These are phyloP conservation scores for Botrytis elliptica DNA, from an alignment of 2,329 filamentous ascomycete genomes.

Conservation along the genomic window DNA sequence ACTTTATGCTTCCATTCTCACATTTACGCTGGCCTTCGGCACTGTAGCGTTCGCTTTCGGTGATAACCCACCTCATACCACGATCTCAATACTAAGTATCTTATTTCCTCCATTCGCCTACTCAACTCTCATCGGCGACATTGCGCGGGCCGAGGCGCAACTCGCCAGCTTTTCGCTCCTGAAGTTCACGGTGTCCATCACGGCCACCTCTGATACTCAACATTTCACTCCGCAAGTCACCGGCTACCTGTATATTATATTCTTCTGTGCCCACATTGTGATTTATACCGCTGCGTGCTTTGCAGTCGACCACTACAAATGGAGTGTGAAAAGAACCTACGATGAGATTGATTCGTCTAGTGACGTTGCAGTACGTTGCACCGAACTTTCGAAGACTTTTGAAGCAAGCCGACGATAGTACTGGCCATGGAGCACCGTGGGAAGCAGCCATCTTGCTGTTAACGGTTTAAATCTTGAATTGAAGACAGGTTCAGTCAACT, in stretches of 20 bases:
- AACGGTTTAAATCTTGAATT: neutral
- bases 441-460: neutral
- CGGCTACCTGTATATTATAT: neutral
- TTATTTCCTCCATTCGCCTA: neutral
- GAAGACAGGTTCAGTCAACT: neutral
- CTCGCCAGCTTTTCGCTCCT: neutral
- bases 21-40: neutral
- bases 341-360: neutral
- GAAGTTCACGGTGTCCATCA: neutral
- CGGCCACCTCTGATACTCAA: neutral
- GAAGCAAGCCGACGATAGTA: neutral
- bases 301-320: neutral
- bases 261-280: neutral
- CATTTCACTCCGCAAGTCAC: neutral
- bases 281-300: neutral
- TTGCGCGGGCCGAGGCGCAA: neutral
- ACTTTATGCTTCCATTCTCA: neutral
- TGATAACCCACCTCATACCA: neutral
- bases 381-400: neutral
- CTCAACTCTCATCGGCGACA: neutral
- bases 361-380: neutral
- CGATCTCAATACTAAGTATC: neutral
- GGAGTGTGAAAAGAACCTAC: neutral
- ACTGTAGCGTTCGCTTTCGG: neutral
- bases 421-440: neutral